A percentile compares a stretch with the other conserved stretches of the same genome.
Evolutionary conservation across 352 stramenopile genomes (phyloP).

Genomic region (Phytophthora fragariaefolia): DNA sequence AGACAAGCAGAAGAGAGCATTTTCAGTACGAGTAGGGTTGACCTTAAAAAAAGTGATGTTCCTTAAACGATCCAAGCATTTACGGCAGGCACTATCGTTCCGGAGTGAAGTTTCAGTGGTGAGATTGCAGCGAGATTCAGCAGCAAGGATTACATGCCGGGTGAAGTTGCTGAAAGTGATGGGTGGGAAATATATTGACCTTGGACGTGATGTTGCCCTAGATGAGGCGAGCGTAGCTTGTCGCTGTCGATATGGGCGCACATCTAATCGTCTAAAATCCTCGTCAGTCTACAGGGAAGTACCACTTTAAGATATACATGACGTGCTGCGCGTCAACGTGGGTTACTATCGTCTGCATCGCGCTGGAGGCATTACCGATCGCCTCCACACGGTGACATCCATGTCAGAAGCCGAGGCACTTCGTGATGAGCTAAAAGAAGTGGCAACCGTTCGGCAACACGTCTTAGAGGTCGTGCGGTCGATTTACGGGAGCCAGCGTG

Average conservation of each 20-base stretch:
- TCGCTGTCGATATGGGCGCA: neutral
- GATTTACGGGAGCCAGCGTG: conserved; percentile 22
- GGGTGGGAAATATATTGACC: neutral
- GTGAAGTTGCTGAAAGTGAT: neutral
- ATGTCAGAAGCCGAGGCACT: neutral
- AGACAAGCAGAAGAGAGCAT: neutral
- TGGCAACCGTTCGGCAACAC: conserved; percentile 9
- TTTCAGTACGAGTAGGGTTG: neutral
- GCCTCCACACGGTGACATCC: conserved; percentile 15
- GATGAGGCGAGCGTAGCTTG: neutral
- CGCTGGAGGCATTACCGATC: conserved; percentile 23
- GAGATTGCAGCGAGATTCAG: neutral
- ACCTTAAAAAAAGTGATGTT: neutral
- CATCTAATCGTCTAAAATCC: neutral
- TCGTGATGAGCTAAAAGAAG: neutral
- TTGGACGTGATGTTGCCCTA: neutral
- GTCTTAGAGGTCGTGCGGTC: conserved; percentile 34
- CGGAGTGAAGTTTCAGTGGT: neutral
- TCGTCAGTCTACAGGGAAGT: conserved; percentile 27
- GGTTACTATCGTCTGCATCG: conserved; percentile 40
- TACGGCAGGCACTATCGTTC: neutral
- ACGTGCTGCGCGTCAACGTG: conserved; percentile 40
- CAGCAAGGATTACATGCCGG: neutral
- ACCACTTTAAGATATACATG: conserved; percentile 49
- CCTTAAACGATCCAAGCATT: neutral